Evolutionary conservation across 129 eudicot species (phyloP).

Genomic region (Logfia minima): DNA sequence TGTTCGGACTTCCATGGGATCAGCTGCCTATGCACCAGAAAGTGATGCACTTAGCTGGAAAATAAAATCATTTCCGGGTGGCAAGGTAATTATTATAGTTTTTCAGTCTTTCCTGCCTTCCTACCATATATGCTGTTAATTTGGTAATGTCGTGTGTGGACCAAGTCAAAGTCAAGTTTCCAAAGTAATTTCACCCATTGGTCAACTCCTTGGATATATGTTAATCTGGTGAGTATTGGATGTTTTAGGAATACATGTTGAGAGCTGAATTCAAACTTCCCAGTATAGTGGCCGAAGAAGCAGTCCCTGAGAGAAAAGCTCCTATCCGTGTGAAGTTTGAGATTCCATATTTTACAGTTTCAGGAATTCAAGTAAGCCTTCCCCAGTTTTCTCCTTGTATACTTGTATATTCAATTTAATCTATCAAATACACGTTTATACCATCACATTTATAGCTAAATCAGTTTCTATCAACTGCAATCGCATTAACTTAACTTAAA

Average conservation of each 20-base stretch:
- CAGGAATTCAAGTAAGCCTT: slow-evolving; percentile 80
- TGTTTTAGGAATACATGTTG: slow-evolving; percentile 85
- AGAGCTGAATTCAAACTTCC: slow-evolving; percentile 91
- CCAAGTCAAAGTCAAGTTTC: slow-evolving; percentile 2
- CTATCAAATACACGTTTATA: background rate
- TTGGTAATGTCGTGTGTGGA: slow-evolving; percentile 1
- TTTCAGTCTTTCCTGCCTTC: background rate
- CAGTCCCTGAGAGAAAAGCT: slow-evolving; percentile 78
- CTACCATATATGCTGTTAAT: background rate
- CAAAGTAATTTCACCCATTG: background rate
- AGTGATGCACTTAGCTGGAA: slow-evolving; percentile 89
- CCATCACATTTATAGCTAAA: background rate
- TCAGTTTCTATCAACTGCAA: background rate
- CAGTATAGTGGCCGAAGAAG: slow-evolving; percentile 75
- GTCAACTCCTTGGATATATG: background rate
- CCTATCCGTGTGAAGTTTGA: slow-evolving; percentile 94
- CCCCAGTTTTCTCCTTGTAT: background rate
- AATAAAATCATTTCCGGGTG: slow-evolving; percentile 97
- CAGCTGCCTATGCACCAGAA: slow-evolving; percentile 95
- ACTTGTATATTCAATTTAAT: background rate
- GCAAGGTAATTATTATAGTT: slow-evolving; percentile 51
- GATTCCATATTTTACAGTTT: slow-evolving; percentile 88
- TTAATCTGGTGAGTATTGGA: slow-evolving; percentile 6
- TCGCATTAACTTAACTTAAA: background rate
- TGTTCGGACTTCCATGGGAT: slow-evolving; percentile 94